Conservation (phyloP, 176 grass and related monocot genomes). For the Bonia amplexicaulis region DNA sequence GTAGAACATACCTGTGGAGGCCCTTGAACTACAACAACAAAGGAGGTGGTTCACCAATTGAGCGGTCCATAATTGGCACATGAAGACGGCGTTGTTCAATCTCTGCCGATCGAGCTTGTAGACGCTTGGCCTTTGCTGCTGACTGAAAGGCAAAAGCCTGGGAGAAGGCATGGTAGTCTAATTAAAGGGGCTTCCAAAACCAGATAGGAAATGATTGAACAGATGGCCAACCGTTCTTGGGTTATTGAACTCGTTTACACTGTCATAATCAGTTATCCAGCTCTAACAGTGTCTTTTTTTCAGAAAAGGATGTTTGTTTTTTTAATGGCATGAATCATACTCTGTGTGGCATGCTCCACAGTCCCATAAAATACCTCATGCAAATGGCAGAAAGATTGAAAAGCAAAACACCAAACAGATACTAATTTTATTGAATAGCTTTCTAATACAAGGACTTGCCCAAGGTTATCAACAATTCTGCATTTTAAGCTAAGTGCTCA, state of each 20-base stretch:
- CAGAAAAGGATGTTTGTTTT: background rate
- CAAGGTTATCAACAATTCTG: background rate
- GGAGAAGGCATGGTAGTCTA: constrained; percentile 4
- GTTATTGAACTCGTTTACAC: background rate
- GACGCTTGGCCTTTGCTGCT: constrained; percentile 72
- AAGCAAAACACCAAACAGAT: background rate
- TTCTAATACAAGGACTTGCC: background rate
- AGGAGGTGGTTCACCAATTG: constrained; percentile 75
- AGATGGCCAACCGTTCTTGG: background rate
- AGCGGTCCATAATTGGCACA: constrained; percentile 74
- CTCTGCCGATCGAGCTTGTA: constrained; percentile 72
- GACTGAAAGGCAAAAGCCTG: constrained; percentile 95
- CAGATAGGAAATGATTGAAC: constrained; percentile 1
- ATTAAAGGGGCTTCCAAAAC: constrained; percentile 24
- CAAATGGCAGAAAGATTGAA: background rate
- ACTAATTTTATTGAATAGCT: background rate
- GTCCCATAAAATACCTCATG: background rate
- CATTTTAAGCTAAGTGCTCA: background rate
- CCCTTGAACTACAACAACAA: constrained; percentile 97
- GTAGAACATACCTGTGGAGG: constrained; percentile 59
- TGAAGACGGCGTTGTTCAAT: constrained; percentile 83
- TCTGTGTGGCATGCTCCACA: background rate
- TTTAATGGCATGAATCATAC: background rate
- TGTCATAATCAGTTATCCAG: background rate
- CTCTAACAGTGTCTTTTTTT: background rate